Evolutionary conservation across 169 alveolate genomes (phyloP).

Genomic region (Plasmodium vivax): DNA sequence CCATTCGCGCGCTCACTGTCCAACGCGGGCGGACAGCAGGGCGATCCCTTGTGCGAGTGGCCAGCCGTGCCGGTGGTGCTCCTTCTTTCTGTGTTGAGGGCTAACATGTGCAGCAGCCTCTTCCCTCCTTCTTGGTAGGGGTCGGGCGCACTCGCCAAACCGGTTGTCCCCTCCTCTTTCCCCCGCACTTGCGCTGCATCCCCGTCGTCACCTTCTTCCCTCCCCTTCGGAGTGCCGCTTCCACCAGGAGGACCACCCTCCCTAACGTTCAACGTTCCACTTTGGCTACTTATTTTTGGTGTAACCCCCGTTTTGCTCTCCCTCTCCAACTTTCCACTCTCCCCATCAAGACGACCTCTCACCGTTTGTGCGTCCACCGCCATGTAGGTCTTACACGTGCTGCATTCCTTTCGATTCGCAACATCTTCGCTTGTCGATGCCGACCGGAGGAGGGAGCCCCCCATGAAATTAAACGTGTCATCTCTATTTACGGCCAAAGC

Average conservation of each 20-base stretch:
- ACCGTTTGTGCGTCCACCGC: background rate
- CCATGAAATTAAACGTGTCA: background rate
- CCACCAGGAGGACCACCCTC: background rate
- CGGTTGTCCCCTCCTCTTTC: background rate
- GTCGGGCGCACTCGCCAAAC: background rate
- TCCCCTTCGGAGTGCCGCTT: background rate
- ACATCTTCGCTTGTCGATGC: background rate
- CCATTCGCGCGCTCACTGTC: background rate
- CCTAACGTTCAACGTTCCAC: background rate
- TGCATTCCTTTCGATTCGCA: background rate
- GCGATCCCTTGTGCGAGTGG: background rate
- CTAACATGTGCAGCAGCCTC: background rate
- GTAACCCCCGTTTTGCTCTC: background rate
- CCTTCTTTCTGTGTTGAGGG: background rate
- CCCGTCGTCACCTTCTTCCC: background rate
- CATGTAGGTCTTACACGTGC: background rate
- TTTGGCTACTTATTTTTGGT: background rate
- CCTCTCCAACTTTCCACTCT: background rate
- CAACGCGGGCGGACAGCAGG: background rate
- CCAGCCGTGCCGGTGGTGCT: background rate
- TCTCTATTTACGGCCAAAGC: background rate
- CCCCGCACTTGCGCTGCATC: background rate
- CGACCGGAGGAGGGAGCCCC: background rate
- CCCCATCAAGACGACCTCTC: background rate
- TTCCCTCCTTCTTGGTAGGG: background rate